Evolutionary conservation across 495 filamentous ascomycete genomes (phyloP).

Genomic region (Hapsidospora chrysogenum): DNA sequence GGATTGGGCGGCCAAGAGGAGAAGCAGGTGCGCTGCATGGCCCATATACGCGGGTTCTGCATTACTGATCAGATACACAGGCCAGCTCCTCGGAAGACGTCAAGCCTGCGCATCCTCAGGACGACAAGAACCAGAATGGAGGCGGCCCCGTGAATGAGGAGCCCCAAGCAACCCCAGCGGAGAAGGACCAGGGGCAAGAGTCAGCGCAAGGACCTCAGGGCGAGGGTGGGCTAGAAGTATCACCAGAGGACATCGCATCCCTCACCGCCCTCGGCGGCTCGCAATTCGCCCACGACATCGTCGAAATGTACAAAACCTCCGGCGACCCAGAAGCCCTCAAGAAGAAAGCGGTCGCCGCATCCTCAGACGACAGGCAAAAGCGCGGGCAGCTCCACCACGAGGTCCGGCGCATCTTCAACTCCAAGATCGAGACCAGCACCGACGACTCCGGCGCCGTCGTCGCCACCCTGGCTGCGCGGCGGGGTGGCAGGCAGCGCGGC

Average conservation of each 20-base stretch:
- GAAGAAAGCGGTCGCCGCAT: constrained; percentile 12
- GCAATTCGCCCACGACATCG: constrained; percentile 13
- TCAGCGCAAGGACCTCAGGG: neutral
- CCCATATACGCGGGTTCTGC: constrained; percentile 12
- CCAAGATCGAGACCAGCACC: constrained; percentile 15
- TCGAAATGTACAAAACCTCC: constrained; percentile 14
- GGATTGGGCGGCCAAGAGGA: constrained; percentile 36
- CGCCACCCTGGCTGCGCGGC: neutral
- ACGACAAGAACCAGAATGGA: no score
- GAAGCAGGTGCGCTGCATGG: constrained; percentile 17
- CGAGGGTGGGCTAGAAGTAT: neutral
- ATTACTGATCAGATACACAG: neutral
- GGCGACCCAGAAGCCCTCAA: constrained; percentile 6
- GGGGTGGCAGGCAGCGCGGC: constrained; percentile 6
- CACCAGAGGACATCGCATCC: constrained; percentile 1
- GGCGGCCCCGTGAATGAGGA: neutral
- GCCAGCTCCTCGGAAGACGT: neutral
- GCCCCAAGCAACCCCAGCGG: neutral
- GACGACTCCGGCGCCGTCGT: constrained; percentile 10
- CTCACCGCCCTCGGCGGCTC: constrained; percentile 15
- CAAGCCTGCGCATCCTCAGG: no score
- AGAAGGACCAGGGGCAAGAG: neutral
- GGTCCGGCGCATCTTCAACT: constrained; percentile 27
- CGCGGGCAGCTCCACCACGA: constrained; percentile 24
- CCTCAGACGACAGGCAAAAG: constrained; percentile 19